Base-by-base conservation (phyloP, 176 grass and related monocot species). In the Lolium multiflorum region DNA sequence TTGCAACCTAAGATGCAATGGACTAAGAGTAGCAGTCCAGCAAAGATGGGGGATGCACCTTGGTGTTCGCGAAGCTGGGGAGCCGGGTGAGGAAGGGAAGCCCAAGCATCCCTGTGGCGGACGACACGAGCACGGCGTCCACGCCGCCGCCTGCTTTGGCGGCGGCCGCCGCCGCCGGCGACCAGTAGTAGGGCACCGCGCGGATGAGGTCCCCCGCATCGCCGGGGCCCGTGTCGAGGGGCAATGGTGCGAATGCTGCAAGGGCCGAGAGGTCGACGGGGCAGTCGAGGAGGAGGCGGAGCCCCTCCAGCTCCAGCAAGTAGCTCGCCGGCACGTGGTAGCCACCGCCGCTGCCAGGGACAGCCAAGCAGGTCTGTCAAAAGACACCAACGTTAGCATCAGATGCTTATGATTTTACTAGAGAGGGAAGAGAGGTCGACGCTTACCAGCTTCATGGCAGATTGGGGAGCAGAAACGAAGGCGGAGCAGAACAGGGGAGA, bases 61-160 rank as follows among this genome's bases (percentile, higher is more conserved):
- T 95, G 54, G 82, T 88, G 60, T 68, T 52, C 0, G 60, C 76
- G 43, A 98, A 95, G 41, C 79, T 82, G 20, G 91, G 83, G 43
- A 89, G 91, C 43, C 90, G 71, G 49, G 93, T 88, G 63, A 98
- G 93, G 89, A 98, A 96, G 4, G 96, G 96, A n/a, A 98, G 85
- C 8, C 93, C 96, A 21, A 98, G 90, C 69, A 98, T 73, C 43
- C 85, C 93, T 11, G 54, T 79, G 46, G 96, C 91, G 21, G 96
- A 91, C 12, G 96, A 95, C 77, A 98, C 87, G 1, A 96, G 52
- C 24, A 98, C 90, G 11, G 88, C 91, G 18, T 95, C 93, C 0
- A 95, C 28, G 8, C 88, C 28, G 8, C 88, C 77, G 49, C 85
- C 91, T 59, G 73, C 81, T 26, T 87, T 88, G 48, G 83, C 84